Evolutionary conservation across 2,329 filamentous ascomycete species (phyloP), one percentile per base, ranked within the genome.

Genomic region (Trichoderma breve): DNA sequence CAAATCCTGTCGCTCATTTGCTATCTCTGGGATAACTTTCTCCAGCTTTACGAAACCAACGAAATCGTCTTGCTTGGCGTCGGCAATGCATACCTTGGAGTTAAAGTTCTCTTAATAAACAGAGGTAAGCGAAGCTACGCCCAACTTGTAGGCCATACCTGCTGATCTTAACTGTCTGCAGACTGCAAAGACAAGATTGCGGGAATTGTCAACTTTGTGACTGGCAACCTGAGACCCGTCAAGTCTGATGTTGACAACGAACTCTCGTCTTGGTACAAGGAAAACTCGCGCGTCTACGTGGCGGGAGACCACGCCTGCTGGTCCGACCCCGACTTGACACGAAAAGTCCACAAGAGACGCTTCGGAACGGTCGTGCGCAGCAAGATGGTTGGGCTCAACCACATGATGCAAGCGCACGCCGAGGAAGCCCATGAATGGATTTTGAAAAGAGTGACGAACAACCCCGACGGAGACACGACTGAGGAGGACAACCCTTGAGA

Each of bases 21-120:
- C 73, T 98, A 97, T 78, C 84, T 99, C 15, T 99, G 96, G 96
- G 95, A 98, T 76, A 99, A 99, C 79, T 98, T 98, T 78, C 90
- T 99, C 24, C 93, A 97, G 84, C 86, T 93, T 36, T 90, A 91
- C 65, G 83, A 91, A 3, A 86, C 88, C 0, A 90, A 91, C 6
- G 89, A 95, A 67, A 89, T 98, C 18, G 93, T 97, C 78, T 85
- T 99, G 26, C 86, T 99, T 78, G 95, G 96, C 0, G 90, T 97
- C 2, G 96, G 96, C n/a, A 91, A 94, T 76, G 93, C 96, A 1
- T 97, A 96, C 78, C 85, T 92, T 3, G 94, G 93, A 2, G 88
- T 98, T 62, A 91, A 96, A 72, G 88, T 95, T 71, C 88, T 98
- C 6, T 85, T 98, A 6, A 91, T 91, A 11, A 91, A 91, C 76